These are phyloP conservation scores for Hanseniaspora guilliermondii DNA, from an alignment of 805 yeast genomes.

Conservation along the genomic window DNA sequence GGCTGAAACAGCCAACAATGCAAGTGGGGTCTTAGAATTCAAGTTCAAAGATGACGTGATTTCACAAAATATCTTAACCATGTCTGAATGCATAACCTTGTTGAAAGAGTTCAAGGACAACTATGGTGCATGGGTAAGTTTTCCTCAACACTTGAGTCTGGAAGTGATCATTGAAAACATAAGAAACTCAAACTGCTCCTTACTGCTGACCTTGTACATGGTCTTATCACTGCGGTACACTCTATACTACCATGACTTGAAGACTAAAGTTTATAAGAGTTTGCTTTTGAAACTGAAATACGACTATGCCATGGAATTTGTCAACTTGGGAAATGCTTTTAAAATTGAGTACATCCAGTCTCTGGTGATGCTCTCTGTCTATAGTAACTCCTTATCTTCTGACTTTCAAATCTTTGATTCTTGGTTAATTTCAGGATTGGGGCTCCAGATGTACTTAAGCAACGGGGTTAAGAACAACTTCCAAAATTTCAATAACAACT, in stretches of 20 bases:
- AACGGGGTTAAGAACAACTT: conserved; percentile 1
- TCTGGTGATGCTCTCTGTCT: conserved; percentile 50
- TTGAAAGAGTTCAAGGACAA: conserved; percentile 49
- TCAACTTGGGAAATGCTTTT: conserved; percentile 30
- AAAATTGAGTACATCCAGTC: conserved; percentile 56
- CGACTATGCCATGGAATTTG: conserved; percentile 37
- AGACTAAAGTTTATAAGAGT: conserved; percentile 32
- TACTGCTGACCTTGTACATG: conserved; percentile 57
- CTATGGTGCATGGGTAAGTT: conserved; percentile 68
- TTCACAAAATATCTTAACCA: conserved; percentile 36
- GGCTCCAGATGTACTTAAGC: conserved; percentile 32
- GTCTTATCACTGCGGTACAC: conserved; percentile 45
- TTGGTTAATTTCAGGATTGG: conserved; percentile 57
- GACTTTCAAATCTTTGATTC: conserved; percentile 47
- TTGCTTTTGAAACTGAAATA: conserved; percentile 36
- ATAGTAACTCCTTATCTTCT: conserved; percentile 49
- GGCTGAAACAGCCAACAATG: conserved; percentile 13
- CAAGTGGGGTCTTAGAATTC: background rate
- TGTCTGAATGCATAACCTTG: conserved; percentile 37
- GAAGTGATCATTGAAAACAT: conserved; percentile 39
- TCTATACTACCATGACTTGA: conserved; percentile 23
- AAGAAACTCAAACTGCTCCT: conserved; percentile 38
- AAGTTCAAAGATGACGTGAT: conserved; percentile 36
- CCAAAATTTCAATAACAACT: conserved; percentile 32
- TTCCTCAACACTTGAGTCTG: conserved; percentile 43